phyloP scores from a whole-genome alignment of 169 alveolate species.

The Pseudocohnilembus persalinus region DNA sequence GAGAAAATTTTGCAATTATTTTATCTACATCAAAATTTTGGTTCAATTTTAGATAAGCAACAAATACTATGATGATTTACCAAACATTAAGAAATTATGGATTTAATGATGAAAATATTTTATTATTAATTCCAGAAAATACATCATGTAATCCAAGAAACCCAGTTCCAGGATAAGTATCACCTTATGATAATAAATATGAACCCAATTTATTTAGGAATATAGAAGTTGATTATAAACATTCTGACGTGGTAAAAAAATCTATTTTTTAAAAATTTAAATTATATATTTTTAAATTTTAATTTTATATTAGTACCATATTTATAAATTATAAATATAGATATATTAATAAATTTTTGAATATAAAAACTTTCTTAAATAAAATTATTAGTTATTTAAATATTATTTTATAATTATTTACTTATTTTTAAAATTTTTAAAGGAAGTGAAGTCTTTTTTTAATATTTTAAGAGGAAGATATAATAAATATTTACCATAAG shows the following conservation, averaged over 20 bases:
- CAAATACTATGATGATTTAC: conserved; percentile 32
- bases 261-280: too few species aligned
- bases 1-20: background rate
- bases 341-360: too few species aligned
- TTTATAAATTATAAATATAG: too few species aligned
- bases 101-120: conserved; percentile 43
- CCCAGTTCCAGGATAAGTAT: conserved; percentile 65
- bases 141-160: conserved; percentile 79
- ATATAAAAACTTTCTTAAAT: too few species aligned
- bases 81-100: conserved; percentile 19
- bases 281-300: too few species aligned
- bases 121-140: conserved; percentile 69
- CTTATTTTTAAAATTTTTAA: too few species aligned
- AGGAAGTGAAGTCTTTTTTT: conserved; percentile 44
- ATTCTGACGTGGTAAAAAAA: conserved; percentile 58
- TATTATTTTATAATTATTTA: too few species aligned
- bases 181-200: conserved; percentile 30
- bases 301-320: too few species aligned
- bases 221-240: conserved; percentile 60
- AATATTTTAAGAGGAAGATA: conserved; percentile 67
- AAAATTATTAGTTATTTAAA: background rate
- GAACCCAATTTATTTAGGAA: conserved; percentile 54
- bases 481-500: conserved; percentile 49
- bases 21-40: conserved; percentile 41
- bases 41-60: conserved; percentile 44